phyloP scores from a whole-genome alignment of 495 filamentous ascomycete genomes.

The Rusavskia elegans region DNA sequence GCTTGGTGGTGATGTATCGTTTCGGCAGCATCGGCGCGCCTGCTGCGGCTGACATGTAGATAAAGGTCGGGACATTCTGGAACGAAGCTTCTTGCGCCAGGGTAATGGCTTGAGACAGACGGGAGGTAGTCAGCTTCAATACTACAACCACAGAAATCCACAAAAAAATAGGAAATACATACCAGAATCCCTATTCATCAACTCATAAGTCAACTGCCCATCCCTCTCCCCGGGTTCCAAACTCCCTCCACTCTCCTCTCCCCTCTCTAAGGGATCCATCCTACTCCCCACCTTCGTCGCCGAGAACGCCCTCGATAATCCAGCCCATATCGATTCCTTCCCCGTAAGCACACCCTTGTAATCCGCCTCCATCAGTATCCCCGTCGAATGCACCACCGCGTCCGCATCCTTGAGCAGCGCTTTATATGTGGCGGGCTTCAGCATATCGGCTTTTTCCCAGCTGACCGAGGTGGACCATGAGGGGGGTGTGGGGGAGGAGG shows the following conservation, averaged over 20 bases:
- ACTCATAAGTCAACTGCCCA: conserved; percentile 83
- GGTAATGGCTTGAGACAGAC: conserved; percentile 33
- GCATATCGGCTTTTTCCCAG: conserved; percentile 78
- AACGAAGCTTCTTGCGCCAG: conserved; percentile 65
- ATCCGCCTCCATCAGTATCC: conserved; percentile 93
- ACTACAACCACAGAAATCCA: conserved; percentile 3
- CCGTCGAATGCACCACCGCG: conserved; percentile 83
- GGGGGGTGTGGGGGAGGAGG: conserved; percentile 56
- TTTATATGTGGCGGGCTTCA: conserved; percentile 64
- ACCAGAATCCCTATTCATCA: conserved; percentile 89
- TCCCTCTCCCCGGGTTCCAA: conserved; percentile 46
- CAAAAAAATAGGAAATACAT: conserved; percentile 4
- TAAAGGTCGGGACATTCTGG: conserved; percentile 51
- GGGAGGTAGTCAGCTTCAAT: conserved; percentile 5
- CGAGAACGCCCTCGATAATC: conserved; percentile 63
- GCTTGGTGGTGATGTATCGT: conserved; percentile 82
- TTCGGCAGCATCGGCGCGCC: conserved; percentile 68
- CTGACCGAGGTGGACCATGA: conserved; percentile 65
- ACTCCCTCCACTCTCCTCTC: conserved; percentile 36
- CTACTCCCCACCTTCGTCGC: conserved; percentile 43
- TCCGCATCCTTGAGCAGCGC: conserved; percentile 54
- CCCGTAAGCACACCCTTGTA: conserved; percentile 88
- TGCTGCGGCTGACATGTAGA: conserved; percentile 76
- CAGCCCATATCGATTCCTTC: conserved; percentile 55
- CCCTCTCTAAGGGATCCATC: conserved; percentile 49